Conservation (phyloP, 2,329 filamentous ascomycete genomes). For the Venturia effusa region DNA sequence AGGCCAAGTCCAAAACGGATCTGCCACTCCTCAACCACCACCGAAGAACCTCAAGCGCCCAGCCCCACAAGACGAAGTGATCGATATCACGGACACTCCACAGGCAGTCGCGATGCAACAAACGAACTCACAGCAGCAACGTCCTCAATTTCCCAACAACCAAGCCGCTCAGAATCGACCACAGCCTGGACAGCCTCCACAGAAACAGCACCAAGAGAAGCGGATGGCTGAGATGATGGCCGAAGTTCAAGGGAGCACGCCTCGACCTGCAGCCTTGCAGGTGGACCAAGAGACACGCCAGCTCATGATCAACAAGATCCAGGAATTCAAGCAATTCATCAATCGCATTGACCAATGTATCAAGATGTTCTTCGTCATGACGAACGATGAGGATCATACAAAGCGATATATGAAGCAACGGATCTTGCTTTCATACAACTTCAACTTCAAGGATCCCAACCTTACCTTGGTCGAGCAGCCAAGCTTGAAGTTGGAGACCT, state of each 20-base stretch:
- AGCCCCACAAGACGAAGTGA: slow-evolving; percentile 1
- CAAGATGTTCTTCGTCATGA: slow-evolving; percentile 5
- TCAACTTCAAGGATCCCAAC: slow-evolving; percentile 2
- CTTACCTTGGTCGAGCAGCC: slow-evolving; percentile 6
- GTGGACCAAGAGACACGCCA: neutral
- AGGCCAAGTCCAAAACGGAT: neutral
- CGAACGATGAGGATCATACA: slow-evolving; percentile 5
- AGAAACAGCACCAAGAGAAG: neutral
- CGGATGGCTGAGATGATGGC: slow-evolving; percentile 2
- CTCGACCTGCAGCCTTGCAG: neutral
- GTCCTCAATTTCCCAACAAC: neutral
- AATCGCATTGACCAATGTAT: neutral
- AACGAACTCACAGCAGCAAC: slow-evolving; percentile 5
- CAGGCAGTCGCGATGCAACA: slow-evolving; percentile 1
- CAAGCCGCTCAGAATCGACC: neutral
- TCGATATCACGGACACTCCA: neutral
- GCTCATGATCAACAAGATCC: slow-evolving; percentile 4
- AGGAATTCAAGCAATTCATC: slow-evolving; percentile 3
- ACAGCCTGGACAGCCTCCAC: neutral
- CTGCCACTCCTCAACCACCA: neutral
- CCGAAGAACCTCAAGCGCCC: slow-evolving; percentile 2
- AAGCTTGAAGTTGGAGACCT: neutral
- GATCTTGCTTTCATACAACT: neutral
- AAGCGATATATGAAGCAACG: slow-evolving; percentile 3
- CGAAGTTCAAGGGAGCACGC: neutral